Evolutionary conservation across 345 rosid species (phyloP).

Genomic region (Sisymbrium irio): DNA sequence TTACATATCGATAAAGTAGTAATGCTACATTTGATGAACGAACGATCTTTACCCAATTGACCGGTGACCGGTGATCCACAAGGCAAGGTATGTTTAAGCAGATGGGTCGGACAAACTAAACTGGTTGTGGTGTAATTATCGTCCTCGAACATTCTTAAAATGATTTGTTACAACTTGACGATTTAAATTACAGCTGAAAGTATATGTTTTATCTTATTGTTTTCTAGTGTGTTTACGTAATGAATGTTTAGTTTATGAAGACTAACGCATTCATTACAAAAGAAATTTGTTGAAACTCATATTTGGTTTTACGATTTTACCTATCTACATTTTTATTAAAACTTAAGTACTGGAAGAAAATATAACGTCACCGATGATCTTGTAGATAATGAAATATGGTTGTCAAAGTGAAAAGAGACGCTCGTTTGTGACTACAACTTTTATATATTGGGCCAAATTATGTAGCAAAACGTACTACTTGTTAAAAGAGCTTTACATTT

Average conservation of each 20-base stretch:
- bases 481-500: constrained; percentile 34
- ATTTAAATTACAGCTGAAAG: not conserved
- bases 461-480: constrained; percentile 26
- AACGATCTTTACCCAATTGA: not conserved
- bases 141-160: not conserved
- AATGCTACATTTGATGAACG: not conserved
- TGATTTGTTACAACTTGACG: not conserved
- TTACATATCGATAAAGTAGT: not conserved
- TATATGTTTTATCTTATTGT: not conserved
- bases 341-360: not conserved
- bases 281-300: not conserved
- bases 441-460: constrained; percentile 16
- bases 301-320: not conserved
- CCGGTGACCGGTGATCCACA: not conserved
- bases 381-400: constrained; percentile 14
- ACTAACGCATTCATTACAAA: not conserved
- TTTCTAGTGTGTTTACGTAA: not conserved
- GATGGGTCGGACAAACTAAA: not conserved
- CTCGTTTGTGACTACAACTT: constrained; percentile 14
- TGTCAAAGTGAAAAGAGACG: constrained; percentile 2
- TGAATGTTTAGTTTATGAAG: not conserved
- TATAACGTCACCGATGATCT: constrained; percentile 10
- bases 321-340: not conserved
- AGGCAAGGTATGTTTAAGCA: not conserved
- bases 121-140: not conserved